These are phyloP conservation scores for Neurospora africana DNA, from an alignment of 495 filamentous ascomycete species.

Conservation along the genomic window DNA sequence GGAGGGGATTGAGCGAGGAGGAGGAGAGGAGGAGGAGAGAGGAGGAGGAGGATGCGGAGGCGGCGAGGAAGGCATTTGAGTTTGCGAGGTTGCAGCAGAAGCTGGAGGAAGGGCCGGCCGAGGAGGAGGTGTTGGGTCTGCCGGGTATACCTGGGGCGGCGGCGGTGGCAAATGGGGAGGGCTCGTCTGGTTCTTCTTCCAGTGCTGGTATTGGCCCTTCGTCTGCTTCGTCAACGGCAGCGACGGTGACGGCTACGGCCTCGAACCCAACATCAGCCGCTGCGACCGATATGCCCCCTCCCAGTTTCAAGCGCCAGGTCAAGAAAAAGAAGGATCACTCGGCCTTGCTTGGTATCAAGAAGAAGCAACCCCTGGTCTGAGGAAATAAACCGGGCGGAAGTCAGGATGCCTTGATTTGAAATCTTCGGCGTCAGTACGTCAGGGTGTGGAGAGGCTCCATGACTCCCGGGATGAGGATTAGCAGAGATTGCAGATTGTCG, in stretches of 20 bases:
- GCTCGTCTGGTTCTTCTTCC: not conserved
- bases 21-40: slow-evolving; percentile 52
- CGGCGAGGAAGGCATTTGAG: slow-evolving; percentile 70
- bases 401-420: not conserved
- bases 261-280: slow-evolving; percentile 17
- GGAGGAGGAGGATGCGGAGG: slow-evolving; percentile 80
- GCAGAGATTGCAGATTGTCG: not conserved
- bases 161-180: slow-evolving; percentile 3
- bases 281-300: slow-evolving; percentile 38
- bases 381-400: not conserved
- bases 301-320: slow-evolving; percentile 63
- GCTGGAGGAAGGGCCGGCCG: slow-evolving; percentile 39
- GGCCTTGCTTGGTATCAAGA: slow-evolving; percentile 78
- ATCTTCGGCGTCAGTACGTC: not conserved
- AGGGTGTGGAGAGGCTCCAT: not conserved
- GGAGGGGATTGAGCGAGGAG: slow-evolving; percentile 8
- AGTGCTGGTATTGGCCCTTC: slow-evolving; percentile 6
- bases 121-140: slow-evolving; percentile 18
- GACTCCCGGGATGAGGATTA: not conserved
- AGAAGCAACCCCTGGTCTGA: slow-evolving; percentile 53
- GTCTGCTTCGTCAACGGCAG: slow-evolving; percentile 15
- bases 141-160: slow-evolving; percentile 5
- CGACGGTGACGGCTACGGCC: slow-evolving; percentile 6
- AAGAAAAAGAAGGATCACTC: slow-evolving; percentile 75
- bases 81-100: slow-evolving; percentile 32